Base-by-base conservation (phyloP, 306 rosid genomes). In the Spatholobus suberectus region DNA sequence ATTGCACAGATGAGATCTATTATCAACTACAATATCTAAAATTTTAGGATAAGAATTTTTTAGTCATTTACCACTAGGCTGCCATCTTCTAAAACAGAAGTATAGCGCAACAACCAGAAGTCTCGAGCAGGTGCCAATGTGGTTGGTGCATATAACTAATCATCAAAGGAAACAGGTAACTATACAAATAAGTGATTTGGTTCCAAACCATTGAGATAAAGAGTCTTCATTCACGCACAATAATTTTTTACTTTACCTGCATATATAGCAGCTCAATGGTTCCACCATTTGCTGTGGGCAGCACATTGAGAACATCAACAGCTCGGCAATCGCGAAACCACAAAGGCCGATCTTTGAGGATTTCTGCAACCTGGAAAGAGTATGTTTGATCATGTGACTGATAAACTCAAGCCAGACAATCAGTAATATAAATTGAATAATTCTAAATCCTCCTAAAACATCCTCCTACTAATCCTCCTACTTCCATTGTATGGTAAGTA, bases 261-360 rank as follows among this genome's bases (percentile, higher is more conserved):
- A 95, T 91, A 81, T 95, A 95, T 80, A 95, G 98, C 90, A 95
- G 91, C 98, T 95, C 98, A 58, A 95, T 89, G 89, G 98, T 95
- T 92, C 98, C 97, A 88, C 98, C 98, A 76, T 93, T 93, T 17
- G 97, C 93, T 5, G 98, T 95, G 81, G 98, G 97, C 87, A 95
- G 92, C 93, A 92, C 98, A 80, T 93, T 93, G 54, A 95, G 82
- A 62, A 92, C 92, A 88, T 95, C 98, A 90, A 95, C 93, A 87
- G 98, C 97, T 58, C 98, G 97, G 90, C 98, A 95, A 84, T 95
- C 98, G 23, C 98, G 98, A 80, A 89, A 89, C 98, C 98, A 95
- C 69, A 91, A 90, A 40, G 95, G 97, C 61, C 96, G 92, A 88
- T 95, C 98, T 88, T 95, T 95, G 87, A 95, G 98, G 93, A 95